These are phyloP conservation scores for Penicillium sp. DNA, from an alignment of 2,329 filamentous ascomycete species.

Conservation along the genomic window DNA sequence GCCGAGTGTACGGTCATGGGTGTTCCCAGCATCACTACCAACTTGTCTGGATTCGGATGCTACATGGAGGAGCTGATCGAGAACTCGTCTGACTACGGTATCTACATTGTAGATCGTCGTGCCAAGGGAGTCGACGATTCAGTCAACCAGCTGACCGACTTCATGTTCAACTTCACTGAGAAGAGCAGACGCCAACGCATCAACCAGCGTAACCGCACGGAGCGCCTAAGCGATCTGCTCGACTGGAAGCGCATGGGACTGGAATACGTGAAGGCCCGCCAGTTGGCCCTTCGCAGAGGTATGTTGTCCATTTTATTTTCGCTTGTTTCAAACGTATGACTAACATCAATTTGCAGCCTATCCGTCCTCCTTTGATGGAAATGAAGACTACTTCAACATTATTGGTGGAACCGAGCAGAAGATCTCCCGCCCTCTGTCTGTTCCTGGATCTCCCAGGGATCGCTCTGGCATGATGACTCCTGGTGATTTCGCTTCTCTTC, in stretches of 20 bases:
- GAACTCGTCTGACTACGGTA: slow-evolving; percentile 95
- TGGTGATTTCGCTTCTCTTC: slow-evolving; percentile 92
- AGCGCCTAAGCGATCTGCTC: slow-evolving; percentile 87
- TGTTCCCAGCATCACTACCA: slow-evolving; percentile 96
- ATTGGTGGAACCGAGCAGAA: slow-evolving; percentile 92
- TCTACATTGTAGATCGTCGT: slow-evolving; percentile 96
- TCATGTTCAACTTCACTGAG: slow-evolving; percentile 89
- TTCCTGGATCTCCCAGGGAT: slow-evolving; percentile 88
- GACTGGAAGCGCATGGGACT: slow-evolving; percentile 99
- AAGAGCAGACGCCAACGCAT: slow-evolving; percentile 97
- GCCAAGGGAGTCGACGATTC: slow-evolving; percentile 96
- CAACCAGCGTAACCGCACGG: slow-evolving; percentile 96
- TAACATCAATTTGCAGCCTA: slow-evolving; percentile 60
- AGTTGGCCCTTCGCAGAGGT: slow-evolving; percentile 78
- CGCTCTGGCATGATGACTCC: slow-evolving; percentile 98
- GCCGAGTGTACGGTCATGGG: slow-evolving; percentile 99
- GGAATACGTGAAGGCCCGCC: slow-evolving; percentile 97
- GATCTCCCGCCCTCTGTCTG: slow-evolving; percentile 89
- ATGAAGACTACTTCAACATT: slow-evolving; percentile 80
- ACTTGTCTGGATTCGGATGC: slow-evolving; percentile 94
- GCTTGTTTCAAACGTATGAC: not conserved
- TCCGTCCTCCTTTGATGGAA: slow-evolving; percentile 73
- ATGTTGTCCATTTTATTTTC: slow-evolving; percentile 5
- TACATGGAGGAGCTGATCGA: slow-evolving; percentile 99
- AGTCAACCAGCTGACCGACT: slow-evolving; percentile 87